These are phyloP conservation scores for Colletotrichum tropicicola DNA, from an alignment of 2,329 filamentous ascomycete species.

Conservation along the genomic window DNA sequence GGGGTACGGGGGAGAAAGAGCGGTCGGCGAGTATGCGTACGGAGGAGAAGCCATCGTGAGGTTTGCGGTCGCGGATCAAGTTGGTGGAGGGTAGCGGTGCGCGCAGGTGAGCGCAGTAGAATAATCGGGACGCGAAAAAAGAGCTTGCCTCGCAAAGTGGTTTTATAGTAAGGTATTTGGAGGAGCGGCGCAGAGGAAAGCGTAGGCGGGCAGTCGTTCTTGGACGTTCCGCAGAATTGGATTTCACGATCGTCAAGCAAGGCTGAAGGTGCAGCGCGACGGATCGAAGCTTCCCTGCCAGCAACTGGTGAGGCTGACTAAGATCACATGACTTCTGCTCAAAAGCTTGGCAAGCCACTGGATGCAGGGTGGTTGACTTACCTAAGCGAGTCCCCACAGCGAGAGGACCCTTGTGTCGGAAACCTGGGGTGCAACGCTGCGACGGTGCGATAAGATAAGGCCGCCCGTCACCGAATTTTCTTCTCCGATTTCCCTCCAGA, in stretches of 20 bases:
- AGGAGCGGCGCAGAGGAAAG: no score
- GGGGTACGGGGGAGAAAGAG: conserved; percentile 64
- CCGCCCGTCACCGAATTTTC: conserved; percentile 27
- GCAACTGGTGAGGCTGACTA: no score
- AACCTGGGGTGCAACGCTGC: conserved; percentile 5
- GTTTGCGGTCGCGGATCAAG: background rate
- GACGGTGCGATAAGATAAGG: conserved; percentile 25
- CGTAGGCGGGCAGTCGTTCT: no score
- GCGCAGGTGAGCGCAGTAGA: background rate
- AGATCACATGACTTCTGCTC: no score
- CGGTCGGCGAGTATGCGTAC: conserved; percentile 57
- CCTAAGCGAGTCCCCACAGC: background rate
- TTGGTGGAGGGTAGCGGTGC: background rate
- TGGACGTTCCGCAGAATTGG: no score
- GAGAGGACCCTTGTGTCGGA: conserved; percentile 7
- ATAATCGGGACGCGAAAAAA: no score
- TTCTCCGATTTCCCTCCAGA: conserved; percentile 23
- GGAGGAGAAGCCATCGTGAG: conserved; percentile 65
- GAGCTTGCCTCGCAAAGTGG: no score
- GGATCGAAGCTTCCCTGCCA: no score
- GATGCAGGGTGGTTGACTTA: background rate
- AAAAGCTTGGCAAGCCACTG: background rate
- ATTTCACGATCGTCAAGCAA: no score
- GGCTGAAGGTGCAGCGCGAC: no score
- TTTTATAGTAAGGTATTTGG: no score